Evolutionary conservation across 2,329 filamentous ascomycete genomes (phyloP), one percentile per base, ranked within the genome.

Genomic region (Scedosporium dehoogii): DNA sequence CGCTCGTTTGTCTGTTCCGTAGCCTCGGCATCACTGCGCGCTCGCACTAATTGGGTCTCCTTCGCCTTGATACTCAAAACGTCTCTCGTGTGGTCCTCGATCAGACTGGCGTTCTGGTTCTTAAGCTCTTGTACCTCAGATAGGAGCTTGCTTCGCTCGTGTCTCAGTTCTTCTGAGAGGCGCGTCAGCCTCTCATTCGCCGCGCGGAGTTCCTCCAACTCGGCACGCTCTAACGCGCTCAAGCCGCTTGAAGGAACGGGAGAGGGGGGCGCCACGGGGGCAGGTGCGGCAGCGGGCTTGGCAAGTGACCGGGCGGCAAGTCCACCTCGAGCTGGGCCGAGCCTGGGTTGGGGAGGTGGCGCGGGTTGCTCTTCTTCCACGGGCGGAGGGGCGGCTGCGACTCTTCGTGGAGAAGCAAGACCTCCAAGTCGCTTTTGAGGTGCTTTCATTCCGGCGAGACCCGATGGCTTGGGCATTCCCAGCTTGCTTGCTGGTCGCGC

Each of bases 61-160:
- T 99, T 99, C 14, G 94, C 94, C 74, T 97, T 97, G 77, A 99
- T 96, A 68, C 92, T 94, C 51, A 99, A 81, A 0, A 97, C 91
- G 69, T 99, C 93, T 58, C 93, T 84, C 0, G 94, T 99, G 73
- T 97, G 93, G 69, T 97, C 93, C 75, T 99, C 94, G 65, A 99
- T 99, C 41, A 99, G 81, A 66, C 94, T 89, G 25, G 94, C 94
- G 70, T 99, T 99, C 72, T 97, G 91, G 69, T 96, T 96, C 76
- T 97, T 96, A 33, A 99, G 82, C 74, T 97, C 94, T 68, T 93
- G 89, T 51, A 97, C 88, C 73, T 97, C 91, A 0, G 91, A 94
- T 64, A 86, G 83, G 58, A 96, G 82, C 70, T 88, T 92, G 63
- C 87, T 85, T 65, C 91, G 87, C 71, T 97, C 93, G 57, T 90